Evolutionary conservation across 2,329 filamentous ascomycete species (phyloP), one percentile per base, ranked within the genome.

Genomic region (Arthrobotrys musiformis): DNA sequence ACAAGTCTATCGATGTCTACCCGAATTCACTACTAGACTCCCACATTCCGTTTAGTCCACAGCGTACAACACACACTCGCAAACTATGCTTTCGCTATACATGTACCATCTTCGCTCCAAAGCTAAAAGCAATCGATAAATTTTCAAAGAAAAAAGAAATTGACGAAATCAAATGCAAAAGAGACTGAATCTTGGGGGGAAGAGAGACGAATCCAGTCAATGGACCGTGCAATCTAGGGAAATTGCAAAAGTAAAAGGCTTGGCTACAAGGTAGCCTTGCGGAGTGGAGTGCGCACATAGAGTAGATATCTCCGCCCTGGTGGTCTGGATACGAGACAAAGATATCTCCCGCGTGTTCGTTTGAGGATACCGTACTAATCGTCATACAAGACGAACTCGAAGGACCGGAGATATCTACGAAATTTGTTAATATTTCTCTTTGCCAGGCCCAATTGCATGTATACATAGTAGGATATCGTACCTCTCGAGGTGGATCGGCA

Each of bases 371-470:
- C 8, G 19, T 24, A 52, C 54, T 58, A 58, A 13, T 58, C 54
- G 50, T 77, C 73, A 42, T 77, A 77, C 6, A 77, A 26, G n/a
- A 77, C 73, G 30, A 66, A 77, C 37, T 77, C 73, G 50, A 77
- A 77, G 8, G 73, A 77, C 48, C 73, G 40, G 22, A 77, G 73
- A 33, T 77, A 77, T 46, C 73, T 77, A 46, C n/a, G n/a, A n/a
- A n/a, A n/a, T n/a, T n/a, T n/a, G n/a, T n/a, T n/a, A n/a, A n/a
- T n/a, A n/a, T n/a, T n/a, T n/a, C n/a, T n/a, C n/a, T n/a, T n/a
- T n/a, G n/a, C n/a, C n/a, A n/a, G n/a, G n/a, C n/a, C n/a, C n/a
- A n/a, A n/a, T n/a, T n/a, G n/a, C n/a, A n/a, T n/a, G n/a, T n/a
- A n/a, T n/a, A 5, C n/a, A 9, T 54, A 1, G 17, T 44, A 6